phyloP scores from a whole-genome alignment of 208 protist genomes.

The Leishmania turanica region DNA sequence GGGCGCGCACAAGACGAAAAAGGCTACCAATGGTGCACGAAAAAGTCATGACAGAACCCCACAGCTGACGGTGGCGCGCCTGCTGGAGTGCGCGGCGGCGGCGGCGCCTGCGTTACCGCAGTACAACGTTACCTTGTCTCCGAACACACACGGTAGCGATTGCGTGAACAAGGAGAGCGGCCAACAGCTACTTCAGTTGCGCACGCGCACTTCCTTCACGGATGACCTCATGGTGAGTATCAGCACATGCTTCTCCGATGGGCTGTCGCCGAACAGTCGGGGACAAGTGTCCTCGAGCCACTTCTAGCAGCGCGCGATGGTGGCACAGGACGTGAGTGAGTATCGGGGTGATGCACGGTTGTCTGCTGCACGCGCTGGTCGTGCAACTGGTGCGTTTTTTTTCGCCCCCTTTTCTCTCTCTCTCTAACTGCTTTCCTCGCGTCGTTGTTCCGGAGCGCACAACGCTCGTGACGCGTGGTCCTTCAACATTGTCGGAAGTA shows the following conservation, averaged over 20 bases:
- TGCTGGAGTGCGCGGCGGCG: slow-evolving; percentile 21
- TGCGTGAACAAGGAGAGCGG: slow-evolving; percentile 18
- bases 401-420: neutral
- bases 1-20: neutral
- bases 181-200: slow-evolving; percentile 4
- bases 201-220: slow-evolving; percentile 19
- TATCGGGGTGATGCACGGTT: neutral
- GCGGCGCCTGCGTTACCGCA: slow-evolving; percentile 15
- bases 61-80: slow-evolving; percentile 19
- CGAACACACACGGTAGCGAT: slow-evolving; percentile 1
- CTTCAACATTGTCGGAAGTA: neutral
- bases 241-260: slow-evolving; percentile 25
- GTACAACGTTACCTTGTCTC: neutral
- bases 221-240: slow-evolving; percentile 33
- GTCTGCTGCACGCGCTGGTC: neutral
- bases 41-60: neutral
- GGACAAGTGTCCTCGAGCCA: slow-evolving; percentile 10
- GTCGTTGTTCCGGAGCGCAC: neutral
- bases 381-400: neutral
- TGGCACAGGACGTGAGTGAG: neutral
- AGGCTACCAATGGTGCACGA: neutral
- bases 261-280: slow-evolving; percentile 8
- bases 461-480: neutral
- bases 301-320: neutral
- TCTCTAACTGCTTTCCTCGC: too few relatives aligned